These are phyloP conservation scores for Lantana camara DNA, from an alignment of 257 asterid species.

Conservation along the genomic window DNA sequence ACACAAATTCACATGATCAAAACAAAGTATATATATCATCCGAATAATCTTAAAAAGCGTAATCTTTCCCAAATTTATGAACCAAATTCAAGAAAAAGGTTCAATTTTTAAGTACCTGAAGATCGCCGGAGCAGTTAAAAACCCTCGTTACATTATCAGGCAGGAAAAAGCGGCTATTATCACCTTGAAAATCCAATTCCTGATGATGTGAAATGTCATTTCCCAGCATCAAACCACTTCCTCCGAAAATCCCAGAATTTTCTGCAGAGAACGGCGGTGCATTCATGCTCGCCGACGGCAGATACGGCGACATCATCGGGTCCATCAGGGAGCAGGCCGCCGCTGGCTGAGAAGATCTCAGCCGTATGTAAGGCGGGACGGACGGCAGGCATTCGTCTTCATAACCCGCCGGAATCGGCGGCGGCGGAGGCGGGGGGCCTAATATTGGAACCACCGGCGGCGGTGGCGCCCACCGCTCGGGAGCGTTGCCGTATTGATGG, in stretches of 20 bases:
- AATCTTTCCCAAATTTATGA: not conserved
- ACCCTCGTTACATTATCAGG: slow-evolving; percentile 56
- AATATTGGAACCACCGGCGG: no score
- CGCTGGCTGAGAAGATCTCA: slow-evolving; percentile 42
- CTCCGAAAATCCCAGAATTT: slow-evolving; percentile 45
- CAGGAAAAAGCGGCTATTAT: slow-evolving; percentile 53
- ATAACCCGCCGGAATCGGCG: slow-evolving; percentile 38
- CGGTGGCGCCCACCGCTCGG: slow-evolving; percentile 27
- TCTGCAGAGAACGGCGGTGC: slow-evolving; percentile 51
- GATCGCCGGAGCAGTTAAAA: slow-evolving; percentile 58
- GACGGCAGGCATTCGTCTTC: slow-evolving; percentile 59
- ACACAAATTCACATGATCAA: no score
- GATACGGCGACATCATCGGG: slow-evolving; percentile 46
- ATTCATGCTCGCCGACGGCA: slow-evolving; percentile 41
- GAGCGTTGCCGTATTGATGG: slow-evolving; percentile 13
- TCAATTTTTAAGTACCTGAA: slow-evolving; percentile 83
- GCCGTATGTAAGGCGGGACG: slow-evolving; percentile 42
- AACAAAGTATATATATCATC: no score
- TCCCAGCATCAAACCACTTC: slow-evolving; percentile 51
- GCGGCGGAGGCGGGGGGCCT: slow-evolving; percentile 11
- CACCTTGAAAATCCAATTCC: slow-evolving; percentile 72
- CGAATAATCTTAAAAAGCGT: no score
- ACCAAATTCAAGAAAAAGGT: not conserved
- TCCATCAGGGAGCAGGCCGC: slow-evolving; percentile 46
- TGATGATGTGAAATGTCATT: slow-evolving; percentile 58